phyloP scores from a whole-genome alignment of 805 yeast species.

The Kodamaea sagamina region DNA sequence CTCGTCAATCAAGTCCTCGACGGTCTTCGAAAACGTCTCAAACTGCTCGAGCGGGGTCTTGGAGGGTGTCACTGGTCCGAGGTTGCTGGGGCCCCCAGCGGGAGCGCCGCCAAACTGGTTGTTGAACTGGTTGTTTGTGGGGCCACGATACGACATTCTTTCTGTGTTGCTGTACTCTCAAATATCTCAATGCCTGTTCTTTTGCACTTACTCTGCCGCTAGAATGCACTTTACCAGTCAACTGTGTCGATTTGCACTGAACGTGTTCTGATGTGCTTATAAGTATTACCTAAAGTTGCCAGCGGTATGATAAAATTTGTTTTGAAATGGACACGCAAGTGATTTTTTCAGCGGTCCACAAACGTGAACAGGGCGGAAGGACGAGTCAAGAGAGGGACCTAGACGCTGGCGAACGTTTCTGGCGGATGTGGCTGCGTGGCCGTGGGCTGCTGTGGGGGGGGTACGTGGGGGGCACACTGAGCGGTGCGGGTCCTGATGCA shows the following conservation, averaged over 20 bases:
- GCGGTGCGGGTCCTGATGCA: too few relatives aligned
- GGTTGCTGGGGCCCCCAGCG: slow-evolving; percentile 23
- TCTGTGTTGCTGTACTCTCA: neutral
- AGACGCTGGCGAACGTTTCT: neutral
- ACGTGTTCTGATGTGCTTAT: neutral
- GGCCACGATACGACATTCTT: slow-evolving; percentile 46
- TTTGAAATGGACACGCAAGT: slow-evolving; percentile 15
- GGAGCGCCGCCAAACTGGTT: slow-evolving; percentile 31
- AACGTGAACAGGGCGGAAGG: slow-evolving; percentile 4
- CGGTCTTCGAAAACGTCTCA: slow-evolving; percentile 52
- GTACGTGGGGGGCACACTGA: too few relatives aligned
- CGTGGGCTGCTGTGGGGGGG: too few relatives aligned
- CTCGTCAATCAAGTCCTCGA: slow-evolving; percentile 56
- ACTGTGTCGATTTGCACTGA: neutral
- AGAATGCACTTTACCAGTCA: neutral
- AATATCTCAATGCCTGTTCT: too few relatives aligned
- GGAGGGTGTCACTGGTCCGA: slow-evolving; percentile 34
- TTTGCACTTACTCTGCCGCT: too few relatives aligned
- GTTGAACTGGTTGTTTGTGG: slow-evolving; percentile 38
- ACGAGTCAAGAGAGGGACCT: neutral
- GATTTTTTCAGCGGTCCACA: slow-evolving; percentile 5
- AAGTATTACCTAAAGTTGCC: slow-evolving; percentile 2
- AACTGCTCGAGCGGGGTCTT: slow-evolving; percentile 39
- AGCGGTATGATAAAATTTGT: slow-evolving; percentile 8
- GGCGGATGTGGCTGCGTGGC: too few relatives aligned